Evolutionary conservation across 305 asterid genomes (phyloP).

Genomic region (Striga hermonthica): DNA sequence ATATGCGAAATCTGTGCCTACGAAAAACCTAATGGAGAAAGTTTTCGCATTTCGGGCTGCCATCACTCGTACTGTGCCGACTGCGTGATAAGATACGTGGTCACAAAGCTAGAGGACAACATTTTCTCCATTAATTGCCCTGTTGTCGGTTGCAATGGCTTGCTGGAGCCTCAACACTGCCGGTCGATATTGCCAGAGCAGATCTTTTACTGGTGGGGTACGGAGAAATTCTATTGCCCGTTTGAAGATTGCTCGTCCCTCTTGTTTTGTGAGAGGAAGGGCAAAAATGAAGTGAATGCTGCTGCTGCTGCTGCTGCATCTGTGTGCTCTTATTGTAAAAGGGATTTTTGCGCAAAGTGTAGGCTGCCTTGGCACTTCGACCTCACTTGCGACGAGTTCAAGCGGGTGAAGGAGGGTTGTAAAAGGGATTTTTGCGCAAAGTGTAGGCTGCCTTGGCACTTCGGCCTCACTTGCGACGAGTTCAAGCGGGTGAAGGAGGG

Average conservation of each 20-base stretch:
- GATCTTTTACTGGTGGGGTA: conserved; percentile 64
- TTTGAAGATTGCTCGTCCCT: conserved; percentile 61
- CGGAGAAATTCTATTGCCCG: conserved; percentile 68
- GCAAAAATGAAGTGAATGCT: conserved; percentile 10
- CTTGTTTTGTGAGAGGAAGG: conserved; percentile 41
- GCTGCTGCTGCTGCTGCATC: conserved; percentile 34
- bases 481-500: too few relatives aligned
- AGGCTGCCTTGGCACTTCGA: conserved; percentile 1
- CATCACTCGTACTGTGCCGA: conserved; percentile 47
- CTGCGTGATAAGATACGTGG: conserved; percentile 48
- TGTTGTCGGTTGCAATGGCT: conserved; percentile 40
- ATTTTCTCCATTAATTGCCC: conserved; percentile 46
- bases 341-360: conserved; percentile 38
- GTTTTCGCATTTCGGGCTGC: conserved; percentile 44
- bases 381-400: neutral
- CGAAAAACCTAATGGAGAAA: conserved; percentile 33
- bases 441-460: too few relatives aligned
- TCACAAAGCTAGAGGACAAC: conserved; percentile 45
- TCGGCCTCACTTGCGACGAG: too few relatives aligned
- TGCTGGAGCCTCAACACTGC: conserved; percentile 51
- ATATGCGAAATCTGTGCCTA: conserved; percentile 62
- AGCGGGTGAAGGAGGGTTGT: neutral
- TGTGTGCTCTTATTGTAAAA: conserved; percentile 60
- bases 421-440: too few relatives aligned
- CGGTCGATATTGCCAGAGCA: conserved; percentile 47